phyloP scores from a whole-genome alignment of 331 rosid species.

The Acacia concinna region DNA sequence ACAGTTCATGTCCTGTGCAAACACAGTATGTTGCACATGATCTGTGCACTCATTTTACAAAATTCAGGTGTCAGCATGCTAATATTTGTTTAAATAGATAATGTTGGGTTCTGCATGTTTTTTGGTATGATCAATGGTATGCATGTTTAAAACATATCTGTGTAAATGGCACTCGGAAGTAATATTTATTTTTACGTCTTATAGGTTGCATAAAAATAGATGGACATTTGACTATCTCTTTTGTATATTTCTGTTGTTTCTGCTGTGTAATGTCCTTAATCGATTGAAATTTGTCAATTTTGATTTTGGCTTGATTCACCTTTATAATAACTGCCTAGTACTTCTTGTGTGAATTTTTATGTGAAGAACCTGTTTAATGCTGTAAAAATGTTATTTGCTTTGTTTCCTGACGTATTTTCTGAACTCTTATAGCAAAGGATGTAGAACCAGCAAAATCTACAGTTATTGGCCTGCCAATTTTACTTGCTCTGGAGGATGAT shows the following conservation, averaged over 20 bases:
- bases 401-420: conserved; percentile 14
- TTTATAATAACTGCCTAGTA: background rate
- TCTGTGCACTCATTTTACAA: conserved; percentile 14
- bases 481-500: conserved; percentile 71
- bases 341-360: background rate
- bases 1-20: conserved; percentile 26
- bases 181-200: background rate
- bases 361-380: background rate
- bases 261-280: background rate
- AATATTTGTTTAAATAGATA: conserved; percentile 18
- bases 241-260: background rate
- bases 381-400: conserved; percentile 25
- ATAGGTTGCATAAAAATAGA: background rate
- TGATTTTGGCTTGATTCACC: background rate
- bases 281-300: background rate
- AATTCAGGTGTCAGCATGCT: conserved; percentile 20
- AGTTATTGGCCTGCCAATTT: conserved; percentile 61
- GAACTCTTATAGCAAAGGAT: conserved; percentile 45
- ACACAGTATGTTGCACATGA: conserved; percentile 19
- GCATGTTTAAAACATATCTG: background rate
- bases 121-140: conserved; percentile 13
- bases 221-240: background rate
- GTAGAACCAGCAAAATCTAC: conserved; percentile 44
- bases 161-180: conserved; percentile 17
- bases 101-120: background rate